These are phyloP conservation scores for Penicillium sp. DNA, from an alignment of 2,329 filamentous ascomycete species.

Conservation along the genomic window DNA sequence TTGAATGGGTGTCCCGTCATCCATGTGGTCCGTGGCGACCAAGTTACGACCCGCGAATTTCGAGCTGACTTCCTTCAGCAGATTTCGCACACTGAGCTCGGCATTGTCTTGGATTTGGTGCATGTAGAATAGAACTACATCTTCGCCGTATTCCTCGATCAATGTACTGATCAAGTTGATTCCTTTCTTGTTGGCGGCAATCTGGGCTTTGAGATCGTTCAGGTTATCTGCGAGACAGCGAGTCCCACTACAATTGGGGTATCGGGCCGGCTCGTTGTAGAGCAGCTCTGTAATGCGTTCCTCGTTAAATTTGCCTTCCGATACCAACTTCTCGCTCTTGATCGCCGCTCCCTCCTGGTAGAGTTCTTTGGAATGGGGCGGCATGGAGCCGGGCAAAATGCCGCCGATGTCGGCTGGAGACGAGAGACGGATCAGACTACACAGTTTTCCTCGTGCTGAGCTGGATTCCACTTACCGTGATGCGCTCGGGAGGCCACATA, in stretches of 20 bases:
- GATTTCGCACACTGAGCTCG: conserved; percentile 63
- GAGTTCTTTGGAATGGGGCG: conserved; percentile 61
- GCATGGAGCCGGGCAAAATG: conserved; percentile 72
- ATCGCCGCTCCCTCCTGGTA: conserved; percentile 63
- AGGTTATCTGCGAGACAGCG: conserved; percentile 72
- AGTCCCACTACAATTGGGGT: conserved; percentile 69
- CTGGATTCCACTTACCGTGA: conserved; percentile 48
- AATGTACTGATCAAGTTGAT: conserved; percentile 66
- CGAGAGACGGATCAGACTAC: conserved; percentile 1
- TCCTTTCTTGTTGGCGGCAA: conserved; percentile 76
- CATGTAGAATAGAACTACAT: conserved; percentile 75
- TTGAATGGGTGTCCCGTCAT: conserved; percentile 72
- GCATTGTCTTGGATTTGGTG: conserved; percentile 71
- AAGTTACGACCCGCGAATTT: conserved; percentile 60
- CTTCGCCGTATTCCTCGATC: conserved; percentile 66
- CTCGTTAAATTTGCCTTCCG: conserved; percentile 59
- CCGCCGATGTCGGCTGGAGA: conserved; percentile 59
- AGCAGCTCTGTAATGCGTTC: conserved; percentile 63
- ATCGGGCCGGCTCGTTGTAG: conserved; percentile 63
- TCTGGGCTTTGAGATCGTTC: conserved; percentile 75
- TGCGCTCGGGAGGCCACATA: conserved; percentile 72
- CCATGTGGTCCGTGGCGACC: conserved; percentile 70
- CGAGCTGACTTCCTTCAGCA: conserved; percentile 62
- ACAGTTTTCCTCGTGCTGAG: too few relatives aligned
- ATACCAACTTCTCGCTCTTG: conserved; percentile 50